Evolutionary conservation across 2,329 filamentous ascomycete genomes (phyloP).

Genomic region (Sclerotinia sclerotiorum): DNA sequence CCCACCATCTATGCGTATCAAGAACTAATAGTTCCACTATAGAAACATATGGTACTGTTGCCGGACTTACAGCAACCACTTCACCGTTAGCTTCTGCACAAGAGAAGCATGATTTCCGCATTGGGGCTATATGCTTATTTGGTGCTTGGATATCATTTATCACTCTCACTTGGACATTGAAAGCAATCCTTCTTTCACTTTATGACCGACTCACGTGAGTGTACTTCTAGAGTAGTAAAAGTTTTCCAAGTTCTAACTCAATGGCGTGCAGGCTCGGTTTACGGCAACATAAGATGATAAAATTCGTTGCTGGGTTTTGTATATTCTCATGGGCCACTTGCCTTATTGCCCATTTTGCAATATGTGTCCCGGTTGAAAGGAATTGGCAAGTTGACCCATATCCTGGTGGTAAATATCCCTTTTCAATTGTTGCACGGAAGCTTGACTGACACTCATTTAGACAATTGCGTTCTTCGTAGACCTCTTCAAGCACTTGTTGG

Average conservation of each 20-base stretch:
- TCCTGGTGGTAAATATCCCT: not conserved
- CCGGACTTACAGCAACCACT: not conserved
- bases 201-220: slow-evolving; percentile 1
- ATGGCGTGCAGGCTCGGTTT: not conserved
- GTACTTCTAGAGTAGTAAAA: not conserved
- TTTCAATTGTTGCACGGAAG: not conserved
- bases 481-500: slow-evolving; percentile 1
- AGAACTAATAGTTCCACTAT: not conserved
- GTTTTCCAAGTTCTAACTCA: not conserved
- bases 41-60: not conserved
- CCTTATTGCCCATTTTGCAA: not conserved
- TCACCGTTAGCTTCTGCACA: not conserved
- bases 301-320: not conserved
- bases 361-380: not conserved
- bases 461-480: not conserved
- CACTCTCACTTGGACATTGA: slow-evolving; percentile 4
- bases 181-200: slow-evolving; percentile 9
- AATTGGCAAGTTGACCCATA: slow-evolving; percentile 7
- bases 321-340: not conserved
- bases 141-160: slow-evolving; percentile 12
- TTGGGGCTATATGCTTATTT: not conserved
- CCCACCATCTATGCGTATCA: not conserved
- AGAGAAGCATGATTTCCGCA: not conserved
- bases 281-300: slow-evolving; percentile 3
- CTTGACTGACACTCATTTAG: not conserved